Conservation (phyloP, 768 basidiomycete species). For the Naganishia randhawae region DNA sequence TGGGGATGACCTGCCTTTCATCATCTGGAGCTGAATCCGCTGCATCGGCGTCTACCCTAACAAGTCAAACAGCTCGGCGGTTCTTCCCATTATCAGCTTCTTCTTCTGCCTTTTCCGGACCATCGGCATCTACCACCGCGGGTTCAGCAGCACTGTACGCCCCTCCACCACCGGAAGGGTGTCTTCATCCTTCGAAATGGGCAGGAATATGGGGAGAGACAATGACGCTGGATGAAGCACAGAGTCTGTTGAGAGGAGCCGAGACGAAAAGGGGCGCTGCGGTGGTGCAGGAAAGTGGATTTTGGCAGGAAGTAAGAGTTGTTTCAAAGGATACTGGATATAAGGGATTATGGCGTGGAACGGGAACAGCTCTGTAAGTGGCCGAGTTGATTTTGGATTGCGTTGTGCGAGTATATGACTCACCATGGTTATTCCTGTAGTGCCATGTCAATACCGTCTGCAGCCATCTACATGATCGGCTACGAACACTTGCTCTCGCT, state of each 20-base stretch:
- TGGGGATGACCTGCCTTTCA: conserved; percentile 23
- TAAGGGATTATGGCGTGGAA: conserved; percentile 90
- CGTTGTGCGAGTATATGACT: neutral
- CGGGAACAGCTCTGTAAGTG: conserved; percentile 79
- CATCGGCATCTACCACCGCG: neutral
- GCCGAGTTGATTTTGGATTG: neutral
- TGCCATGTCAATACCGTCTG: conserved; percentile 83
- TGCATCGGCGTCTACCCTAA: conserved; percentile 29
- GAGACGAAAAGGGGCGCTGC: conserved; percentile 18
- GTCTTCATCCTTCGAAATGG: conserved; percentile 48
- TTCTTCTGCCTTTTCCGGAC: neutral
- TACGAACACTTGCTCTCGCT: conserved; percentile 70
- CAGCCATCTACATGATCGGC: conserved; percentile 89
- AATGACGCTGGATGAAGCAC: conserved; percentile 41
- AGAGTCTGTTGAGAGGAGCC: conserved; percentile 33
- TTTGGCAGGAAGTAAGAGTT: conserved; percentile 64
- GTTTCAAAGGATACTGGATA: conserved; percentile 75
- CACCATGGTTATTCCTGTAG: conserved; percentile 54
- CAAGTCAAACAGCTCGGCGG: conserved; percentile 6
- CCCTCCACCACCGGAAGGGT: conserved; percentile 39
- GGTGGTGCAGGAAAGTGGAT: conserved; percentile 63
- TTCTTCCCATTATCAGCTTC: neutral
- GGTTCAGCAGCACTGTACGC: neutral
- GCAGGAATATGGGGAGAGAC: conserved; percentile 50
- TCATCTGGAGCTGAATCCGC: conserved; percentile 27